Base-by-base conservation (phyloP, 2,329 filamentous ascomycete species). In the Talaromyces pinophilus region DNA sequence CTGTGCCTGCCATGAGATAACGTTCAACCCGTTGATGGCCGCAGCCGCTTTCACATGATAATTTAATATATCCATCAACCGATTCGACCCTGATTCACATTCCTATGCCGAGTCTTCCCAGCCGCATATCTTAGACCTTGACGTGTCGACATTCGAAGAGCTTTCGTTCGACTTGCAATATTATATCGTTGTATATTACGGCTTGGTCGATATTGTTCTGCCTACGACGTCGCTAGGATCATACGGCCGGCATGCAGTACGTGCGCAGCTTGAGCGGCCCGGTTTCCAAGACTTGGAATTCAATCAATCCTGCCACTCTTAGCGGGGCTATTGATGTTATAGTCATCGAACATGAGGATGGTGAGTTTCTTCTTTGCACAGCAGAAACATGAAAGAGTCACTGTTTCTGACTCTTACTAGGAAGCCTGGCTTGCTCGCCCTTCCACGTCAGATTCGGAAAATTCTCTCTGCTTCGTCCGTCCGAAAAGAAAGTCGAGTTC, bases 391-490 rank as follows among this genome's bases (percentile, higher is more conserved):
- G 13, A 22, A n/a, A 44, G 57, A 35, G 3, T n/a, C 25, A 2
- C 17, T 40, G 60, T 55, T 60, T 59, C 62, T 62, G 48, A 65
- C 68, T 72, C 62, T 70, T 55, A 67, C 38, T 70, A 85, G 83
- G 87, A 68, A 86, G 85, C 48, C 85, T 98, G 66, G 89, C 90
- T 70, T 99, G 95, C 81, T 98, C 94, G 33, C 95, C 95, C 60
- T 99, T 99, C 80, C 95, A 99, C 79, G 95, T 99, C 71, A 93
- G 95, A 73, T 99, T 99, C 79, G 95, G 95, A 79, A 99, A 99
- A 82, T 98, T 98, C 83, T 97, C 94, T 67, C 85, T 99, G 46
- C 82, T 99, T 74, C 91, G 95, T 25, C 95, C 95, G 0, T 97
- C 90, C 67, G 95, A 99, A 80, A 99, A 99, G 82, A 99, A 98